phyloP scores from a whole-genome alignment of 495 filamentous ascomycete species.

The Aspergillus biplanus region DNA sequence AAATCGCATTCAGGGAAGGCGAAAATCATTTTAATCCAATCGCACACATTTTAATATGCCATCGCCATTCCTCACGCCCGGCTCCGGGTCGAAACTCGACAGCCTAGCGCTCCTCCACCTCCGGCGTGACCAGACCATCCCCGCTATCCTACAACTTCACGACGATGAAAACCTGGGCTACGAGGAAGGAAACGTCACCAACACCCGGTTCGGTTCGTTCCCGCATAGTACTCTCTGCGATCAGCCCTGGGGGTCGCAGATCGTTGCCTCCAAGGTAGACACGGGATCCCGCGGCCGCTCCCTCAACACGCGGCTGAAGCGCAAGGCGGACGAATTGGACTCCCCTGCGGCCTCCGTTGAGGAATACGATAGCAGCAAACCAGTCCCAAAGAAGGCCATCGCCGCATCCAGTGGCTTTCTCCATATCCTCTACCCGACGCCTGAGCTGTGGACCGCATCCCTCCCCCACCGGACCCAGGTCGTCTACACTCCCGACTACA shows the following conservation, averaged over 20 bases:
- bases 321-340: conserved; percentile 55
- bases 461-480: conserved; percentile 96
- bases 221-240: conserved; percentile 84
- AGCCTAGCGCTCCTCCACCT: conserved; percentile 79
- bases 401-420: conserved; percentile 82
- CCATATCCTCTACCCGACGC: conserved; percentile 87
- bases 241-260: conserved; percentile 87
- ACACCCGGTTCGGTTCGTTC: conserved; percentile 94
- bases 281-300: conserved; percentile 72
- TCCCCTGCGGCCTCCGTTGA: conserved; percentile 30
- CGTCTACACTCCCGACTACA: conserved; percentile 97
- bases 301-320: conserved; percentile 47
- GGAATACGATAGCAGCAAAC: conserved; percentile 29
- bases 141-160: conserved; percentile 66
- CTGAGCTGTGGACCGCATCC: conserved; percentile 88
- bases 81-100: conserved; percentile 55
- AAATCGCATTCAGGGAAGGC: conserved; percentile 6
- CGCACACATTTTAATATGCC: conserved; percentile 32
- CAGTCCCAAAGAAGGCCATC: conserved; percentile 43
- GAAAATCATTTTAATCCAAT: neutral
- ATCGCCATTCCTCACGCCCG: conserved; percentile 76
- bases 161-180: conserved; percentile 69
- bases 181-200: conserved; percentile 79
- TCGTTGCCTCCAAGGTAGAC: conserved; percentile 86
- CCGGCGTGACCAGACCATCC: conserved; percentile 77